Base-by-base conservation (phyloP, 164 flowering plant genomes). In the Buxus sempervirens region DNA sequence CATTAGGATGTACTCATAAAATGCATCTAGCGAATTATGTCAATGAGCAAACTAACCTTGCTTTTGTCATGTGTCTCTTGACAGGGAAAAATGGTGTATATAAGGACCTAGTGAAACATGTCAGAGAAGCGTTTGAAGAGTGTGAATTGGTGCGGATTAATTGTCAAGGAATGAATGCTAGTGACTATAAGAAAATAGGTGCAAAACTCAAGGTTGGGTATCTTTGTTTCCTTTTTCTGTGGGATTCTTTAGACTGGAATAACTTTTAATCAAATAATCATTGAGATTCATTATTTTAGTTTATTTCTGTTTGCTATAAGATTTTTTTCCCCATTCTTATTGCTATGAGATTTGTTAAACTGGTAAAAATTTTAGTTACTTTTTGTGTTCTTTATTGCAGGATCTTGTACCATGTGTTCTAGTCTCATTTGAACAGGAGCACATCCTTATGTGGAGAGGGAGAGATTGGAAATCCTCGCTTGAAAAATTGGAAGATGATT, bases 391-490 rank as follows among this genome's bases (percentile, higher is more conserved):
- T 48, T 24, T 63, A 67, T 49, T 76, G 73, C 88, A 94, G 98
- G 98, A 94, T 78, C 88, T 91, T 69, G 93, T 91, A 36, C 97
- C 95, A 23, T 91, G 96, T 75, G 85, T 94, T 63, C 75, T 91
- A 19, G 73, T 94, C 71, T 90, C 98, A 58, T 94, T 91, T 82
- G 91, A 85, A 65, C 5, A 64, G 67, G 96, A 90, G 74, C 93
- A 89, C 80, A 86, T 94, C 64, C 90, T 94, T 19, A 80, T 89
- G 80, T 94, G 96, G 96, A 86, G 96, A 78, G 97, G 98, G 68
- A 76, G 72, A 54, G 81, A 90, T 19, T 91, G 97, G 97, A 86
- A 82, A 75, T 84, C 91, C 26, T 77, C 89, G 24, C 38, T 86
- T 41, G 63, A 71, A 42, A 77, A 71, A 49, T 73, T 58, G 41